phyloP scores from a whole-genome alignment of 148 eudicot genomes.

The Camellia japonica region DNA sequence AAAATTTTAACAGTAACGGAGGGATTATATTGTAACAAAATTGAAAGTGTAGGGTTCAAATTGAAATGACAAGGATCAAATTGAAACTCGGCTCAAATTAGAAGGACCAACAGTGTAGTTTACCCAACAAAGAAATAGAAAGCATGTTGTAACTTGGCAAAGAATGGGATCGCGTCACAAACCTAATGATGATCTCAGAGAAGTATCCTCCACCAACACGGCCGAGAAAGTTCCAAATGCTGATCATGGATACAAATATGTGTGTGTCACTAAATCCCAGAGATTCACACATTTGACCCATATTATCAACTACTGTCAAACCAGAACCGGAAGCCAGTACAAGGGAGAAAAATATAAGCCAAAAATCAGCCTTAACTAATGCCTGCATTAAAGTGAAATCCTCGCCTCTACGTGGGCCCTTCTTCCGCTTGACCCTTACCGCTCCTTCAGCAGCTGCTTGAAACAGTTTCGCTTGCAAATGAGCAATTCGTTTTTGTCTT shows the following conservation, averaged over 20 bases:
- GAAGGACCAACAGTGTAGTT: too few species aligned
- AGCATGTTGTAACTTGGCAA: not conserved
- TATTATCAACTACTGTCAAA: conserved; percentile 56
- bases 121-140: not conserved
- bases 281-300: conserved; percentile 65
- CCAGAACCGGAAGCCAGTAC: conserved; percentile 53
- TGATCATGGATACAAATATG: conserved; percentile 60
- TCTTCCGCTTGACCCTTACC: conserved; percentile 44
- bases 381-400: conserved; percentile 52
- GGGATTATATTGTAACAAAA: too few species aligned
- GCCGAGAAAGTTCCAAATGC: conserved; percentile 72
- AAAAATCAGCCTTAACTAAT: conserved; percentile 43
- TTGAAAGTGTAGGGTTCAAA: too few species aligned
- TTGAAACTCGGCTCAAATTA: too few species aligned
- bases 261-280: conserved; percentile 39
- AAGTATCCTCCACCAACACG: conserved; percentile 74
- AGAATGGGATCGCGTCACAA: not conserved
- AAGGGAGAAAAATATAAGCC: conserved; percentile 39
- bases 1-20: too few species aligned
- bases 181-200: conserved; percentile 62
- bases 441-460: conserved; percentile 72
- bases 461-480: conserved; percentile 52
- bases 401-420: conserved; percentile 54
- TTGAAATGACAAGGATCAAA: too few species aligned
- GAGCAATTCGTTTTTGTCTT: conserved; percentile 42